Percentiles rank a stretch among this genome's conserved stretches.
These are phyloP conservation scores for Fusarium sarcochroum DNA, from an alignment of 2,329 filamentous ascomycete genomes.

Conservation along the genomic window DNA sequence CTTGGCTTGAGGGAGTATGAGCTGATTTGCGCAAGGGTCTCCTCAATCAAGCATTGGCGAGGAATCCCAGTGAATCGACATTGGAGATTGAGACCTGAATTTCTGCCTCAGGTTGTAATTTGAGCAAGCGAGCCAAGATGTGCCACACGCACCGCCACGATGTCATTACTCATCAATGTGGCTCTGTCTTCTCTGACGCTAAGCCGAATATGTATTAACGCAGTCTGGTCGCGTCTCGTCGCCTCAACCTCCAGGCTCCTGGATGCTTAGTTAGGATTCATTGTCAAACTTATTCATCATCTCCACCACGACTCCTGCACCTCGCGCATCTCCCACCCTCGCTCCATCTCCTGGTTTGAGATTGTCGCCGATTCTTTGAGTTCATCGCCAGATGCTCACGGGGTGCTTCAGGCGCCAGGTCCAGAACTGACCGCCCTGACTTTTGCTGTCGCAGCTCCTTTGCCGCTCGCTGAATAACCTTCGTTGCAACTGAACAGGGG, in stretches of 20 bases:
- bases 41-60: not conserved
- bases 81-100: not conserved
- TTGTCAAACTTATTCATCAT: constrained; percentile 48
- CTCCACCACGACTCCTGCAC: constrained; percentile 34
- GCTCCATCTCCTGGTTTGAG: constrained; percentile 32
- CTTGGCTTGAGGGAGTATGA: constrained; percentile 27
- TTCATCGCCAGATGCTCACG: constrained; percentile 51
- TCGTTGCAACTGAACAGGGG: constrained; percentile 22
- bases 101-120: constrained; percentile 15
- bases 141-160: not conserved
- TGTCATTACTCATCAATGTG: constrained; percentile 35
- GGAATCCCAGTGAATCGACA: no score
- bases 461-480: constrained; percentile 39
- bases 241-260: constrained; percentile 43
- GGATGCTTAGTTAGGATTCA: constrained; percentile 44
- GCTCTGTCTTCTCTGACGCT: not conserved
- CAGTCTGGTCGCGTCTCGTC: constrained; percentile 42
- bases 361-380: constrained; percentile 40
- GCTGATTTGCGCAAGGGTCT: constrained; percentile 17
- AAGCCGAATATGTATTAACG: constrained; percentile 9
- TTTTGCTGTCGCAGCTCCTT: constrained; percentile 43
- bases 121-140: no score
- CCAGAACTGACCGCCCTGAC: constrained; percentile 51
- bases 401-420: constrained; percentile 53
- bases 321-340: constrained; percentile 38